phyloP scores from a whole-genome alignment of 2,329 filamentous ascomycete genomes.

The Aspergillus hortae region DNA sequence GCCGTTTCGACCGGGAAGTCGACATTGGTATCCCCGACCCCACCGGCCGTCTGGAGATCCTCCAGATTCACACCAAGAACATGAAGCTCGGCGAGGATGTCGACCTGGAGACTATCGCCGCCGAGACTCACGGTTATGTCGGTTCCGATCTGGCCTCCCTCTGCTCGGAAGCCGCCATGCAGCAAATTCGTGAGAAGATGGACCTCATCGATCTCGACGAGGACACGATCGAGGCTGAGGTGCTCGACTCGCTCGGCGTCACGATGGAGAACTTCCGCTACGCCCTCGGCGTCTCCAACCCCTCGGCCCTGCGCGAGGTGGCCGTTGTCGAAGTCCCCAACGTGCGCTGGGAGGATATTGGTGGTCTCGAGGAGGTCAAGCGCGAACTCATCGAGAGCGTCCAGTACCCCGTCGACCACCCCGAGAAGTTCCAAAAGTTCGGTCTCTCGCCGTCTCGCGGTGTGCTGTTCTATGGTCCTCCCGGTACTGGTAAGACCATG shows the following conservation, averaged over 20 bases:
- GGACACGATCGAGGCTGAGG: slow-evolving; percentile 97
- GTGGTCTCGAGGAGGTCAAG: slow-evolving; percentile 97
- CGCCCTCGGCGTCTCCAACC: slow-evolving; percentile 95
- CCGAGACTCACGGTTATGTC: slow-evolving; percentile 98
- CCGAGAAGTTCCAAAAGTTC: slow-evolving; percentile 99
- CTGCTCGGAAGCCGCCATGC: slow-evolving; percentile 98
- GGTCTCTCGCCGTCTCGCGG: slow-evolving; percentile 95
- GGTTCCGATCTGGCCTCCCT: slow-evolving; percentile 97
- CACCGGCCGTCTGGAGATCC: slow-evolving; percentile 95
- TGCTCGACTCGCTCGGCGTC: slow-evolving; percentile 94
- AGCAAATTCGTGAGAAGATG: slow-evolving; percentile 99
- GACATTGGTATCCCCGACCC: slow-evolving; percentile 98
- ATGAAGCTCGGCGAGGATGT: slow-evolving; percentile 99
- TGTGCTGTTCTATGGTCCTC: slow-evolving; percentile 98
- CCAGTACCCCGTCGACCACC: slow-evolving; percentile 98
- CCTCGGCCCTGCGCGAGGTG: slow-evolving; percentile 95
- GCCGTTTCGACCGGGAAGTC: slow-evolving; percentile 97
- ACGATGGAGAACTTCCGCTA: slow-evolving; percentile 99
- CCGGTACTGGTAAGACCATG: slow-evolving; percentile 99
- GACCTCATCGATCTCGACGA: slow-evolving; percentile 98
- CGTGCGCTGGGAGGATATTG: slow-evolving; percentile 99
- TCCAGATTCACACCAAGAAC: slow-evolving; percentile 99
- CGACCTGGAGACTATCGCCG: slow-evolving; percentile 91
- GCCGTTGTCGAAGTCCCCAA: slow-evolving; percentile 99
- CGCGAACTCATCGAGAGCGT: slow-evolving; percentile 98